Evolutionary conservation across 2,329 filamentous ascomycete genomes (phyloP).

Genomic region (Ophiostoma perfectum): DNA sequence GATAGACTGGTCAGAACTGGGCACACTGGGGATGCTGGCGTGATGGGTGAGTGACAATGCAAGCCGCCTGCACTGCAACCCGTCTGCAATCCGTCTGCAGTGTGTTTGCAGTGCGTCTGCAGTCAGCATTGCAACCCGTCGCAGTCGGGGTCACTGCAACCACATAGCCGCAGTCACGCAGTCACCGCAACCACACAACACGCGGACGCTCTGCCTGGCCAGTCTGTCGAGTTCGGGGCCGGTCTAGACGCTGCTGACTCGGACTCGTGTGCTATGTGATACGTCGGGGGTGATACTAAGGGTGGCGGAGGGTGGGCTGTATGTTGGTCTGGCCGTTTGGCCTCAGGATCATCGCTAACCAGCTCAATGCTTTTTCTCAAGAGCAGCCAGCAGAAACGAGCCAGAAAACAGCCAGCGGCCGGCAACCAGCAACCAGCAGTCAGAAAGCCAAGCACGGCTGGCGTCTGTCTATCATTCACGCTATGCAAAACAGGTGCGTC

Average conservation of each 20-base stretch:
- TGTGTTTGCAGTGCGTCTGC: not conserved
- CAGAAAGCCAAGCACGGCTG: not conserved
- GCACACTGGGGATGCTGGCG: not conserved
- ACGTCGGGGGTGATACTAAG: not conserved
- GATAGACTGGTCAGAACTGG: not conserved
- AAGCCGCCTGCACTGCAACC: not conserved
- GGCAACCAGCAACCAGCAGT: too few species aligned
- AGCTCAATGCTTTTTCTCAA: not conserved
- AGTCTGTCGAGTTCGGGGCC: not conserved
- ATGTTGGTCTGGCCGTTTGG: not conserved
- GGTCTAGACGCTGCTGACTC: not conserved
- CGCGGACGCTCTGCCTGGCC: conserved; percentile 1
- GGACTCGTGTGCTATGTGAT: not conserved
- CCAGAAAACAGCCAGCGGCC: too few species aligned
- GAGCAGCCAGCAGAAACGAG: too few species aligned
- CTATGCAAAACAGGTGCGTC: not conserved
- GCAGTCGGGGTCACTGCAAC: not conserved
- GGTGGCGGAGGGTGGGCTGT: not conserved
- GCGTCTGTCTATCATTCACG: not conserved
- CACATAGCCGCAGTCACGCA: not conserved
- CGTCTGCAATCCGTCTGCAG: conserved; percentile 5
- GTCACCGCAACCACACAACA: not conserved
- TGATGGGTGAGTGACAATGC: not conserved
- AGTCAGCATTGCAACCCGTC: conserved; percentile 2
- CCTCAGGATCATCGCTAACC: not conserved